Conservation (phyloP, 495 filamentous ascomycete genomes). For the Penicillium lividum region DNA sequence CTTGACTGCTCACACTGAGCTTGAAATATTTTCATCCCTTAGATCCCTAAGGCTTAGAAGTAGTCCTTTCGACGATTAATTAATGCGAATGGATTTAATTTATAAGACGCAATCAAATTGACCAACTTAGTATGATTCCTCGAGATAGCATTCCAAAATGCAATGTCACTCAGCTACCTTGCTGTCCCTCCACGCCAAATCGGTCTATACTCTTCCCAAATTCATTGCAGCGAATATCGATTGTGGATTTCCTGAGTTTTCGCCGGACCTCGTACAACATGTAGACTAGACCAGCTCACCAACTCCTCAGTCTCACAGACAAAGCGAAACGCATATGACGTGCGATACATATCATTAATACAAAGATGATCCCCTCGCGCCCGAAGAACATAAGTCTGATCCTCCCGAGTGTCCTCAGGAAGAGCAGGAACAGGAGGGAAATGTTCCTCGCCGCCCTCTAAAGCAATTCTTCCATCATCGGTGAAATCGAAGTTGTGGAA, state of each 20-base stretch:
- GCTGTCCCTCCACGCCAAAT: not conserved
- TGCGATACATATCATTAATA: conserved; percentile 53
- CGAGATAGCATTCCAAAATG: no score
- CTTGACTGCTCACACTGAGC: not conserved
- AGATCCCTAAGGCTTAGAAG: no score
- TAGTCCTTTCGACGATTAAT: no score
- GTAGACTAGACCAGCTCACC: conserved; percentile 48
- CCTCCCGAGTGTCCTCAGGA: not conserved
- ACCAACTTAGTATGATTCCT: no score
- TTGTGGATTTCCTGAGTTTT: conserved; percentile 53
- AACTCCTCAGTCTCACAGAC: conserved; percentile 36
- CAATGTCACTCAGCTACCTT: not conserved
- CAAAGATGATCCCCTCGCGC: conserved; percentile 48
- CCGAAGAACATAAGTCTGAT: conserved; percentile 30
- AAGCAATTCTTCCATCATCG: not conserved
- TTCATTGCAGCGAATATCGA: conserved; percentile 28
- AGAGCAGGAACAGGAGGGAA: conserved; percentile 34
- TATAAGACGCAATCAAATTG: no score
- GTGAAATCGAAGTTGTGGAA: conserved; percentile 48
- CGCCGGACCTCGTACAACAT: conserved; percentile 49
- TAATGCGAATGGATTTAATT: no score
- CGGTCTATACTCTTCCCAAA: not conserved
- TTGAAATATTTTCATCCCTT: not conserved
- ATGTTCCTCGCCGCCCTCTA: conserved; percentile 16
- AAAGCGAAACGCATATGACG: conserved; percentile 48